Conservation (phyloP, 2,329 filamentous ascomycete genomes). For the Colletotrichum liaoningense region DNA sequence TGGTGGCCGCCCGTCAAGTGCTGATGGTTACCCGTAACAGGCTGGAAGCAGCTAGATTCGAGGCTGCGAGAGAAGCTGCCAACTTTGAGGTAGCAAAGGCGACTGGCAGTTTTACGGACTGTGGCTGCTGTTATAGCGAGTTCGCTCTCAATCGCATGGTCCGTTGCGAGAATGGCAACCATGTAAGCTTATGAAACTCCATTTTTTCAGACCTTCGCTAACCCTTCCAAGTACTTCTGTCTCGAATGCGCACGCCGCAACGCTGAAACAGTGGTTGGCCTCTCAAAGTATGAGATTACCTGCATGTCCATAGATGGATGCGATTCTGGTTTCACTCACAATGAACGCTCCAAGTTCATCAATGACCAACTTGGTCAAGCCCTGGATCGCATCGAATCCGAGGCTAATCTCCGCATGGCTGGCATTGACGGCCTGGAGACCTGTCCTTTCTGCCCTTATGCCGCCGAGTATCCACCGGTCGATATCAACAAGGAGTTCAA, state of each 20-base stretch:
- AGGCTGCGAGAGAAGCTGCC: constrained; percentile 49
- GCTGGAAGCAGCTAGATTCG: constrained; percentile 38
- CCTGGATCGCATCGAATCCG: constrained; percentile 78
- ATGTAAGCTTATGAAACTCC: constrained; percentile 50
- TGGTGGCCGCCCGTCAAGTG: constrained; percentile 48
- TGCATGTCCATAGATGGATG: constrained; percentile 81
- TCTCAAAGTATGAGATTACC: constrained; percentile 72
- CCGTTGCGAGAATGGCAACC: constrained; percentile 69
- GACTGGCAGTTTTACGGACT: constrained; percentile 71
- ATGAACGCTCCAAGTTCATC: constrained; percentile 68
- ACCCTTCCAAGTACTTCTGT: constrained; percentile 70
- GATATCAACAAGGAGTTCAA: constrained; percentile 78
- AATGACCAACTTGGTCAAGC: constrained; percentile 68
- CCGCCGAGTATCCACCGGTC: constrained; percentile 76
- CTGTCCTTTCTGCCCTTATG: constrained; percentile 87
- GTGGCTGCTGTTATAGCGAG: constrained; percentile 79
- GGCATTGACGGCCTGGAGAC: constrained; percentile 77
- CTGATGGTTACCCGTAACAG: constrained; percentile 11
- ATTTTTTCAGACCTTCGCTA: not conserved
- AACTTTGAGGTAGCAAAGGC: constrained; percentile 56
- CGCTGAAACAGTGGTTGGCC: constrained; percentile 76
- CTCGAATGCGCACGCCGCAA: constrained; percentile 71
- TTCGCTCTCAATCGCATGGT: constrained; percentile 75
- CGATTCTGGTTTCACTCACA: constrained; percentile 66
- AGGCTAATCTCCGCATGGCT: constrained; percentile 75